Conservation (phyloP, 345 rosid genomes). For the Rhodomyrtus tomentosa region DNA sequence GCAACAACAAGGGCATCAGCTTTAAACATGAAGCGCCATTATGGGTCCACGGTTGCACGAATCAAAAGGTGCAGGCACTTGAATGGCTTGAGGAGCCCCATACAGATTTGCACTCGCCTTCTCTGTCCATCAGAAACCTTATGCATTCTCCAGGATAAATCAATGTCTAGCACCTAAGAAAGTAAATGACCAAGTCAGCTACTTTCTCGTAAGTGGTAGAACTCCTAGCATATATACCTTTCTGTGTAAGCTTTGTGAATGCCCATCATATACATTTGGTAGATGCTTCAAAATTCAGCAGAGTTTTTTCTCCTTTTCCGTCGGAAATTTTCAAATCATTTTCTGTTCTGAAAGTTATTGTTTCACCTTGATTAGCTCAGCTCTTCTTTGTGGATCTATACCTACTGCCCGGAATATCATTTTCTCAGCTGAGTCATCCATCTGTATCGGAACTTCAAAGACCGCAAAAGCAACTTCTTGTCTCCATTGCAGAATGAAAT, state of each 20-base stretch:
- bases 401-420: slow-evolving; percentile 87
- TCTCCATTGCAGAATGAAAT: slow-evolving; percentile 54
- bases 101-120: slow-evolving; percentile 93
- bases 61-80: slow-evolving; percentile 23
- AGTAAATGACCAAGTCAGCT: neutral
- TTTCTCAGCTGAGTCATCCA: slow-evolving; percentile 84
- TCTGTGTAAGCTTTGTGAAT: slow-evolving; percentile 16
- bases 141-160: slow-evolving; percentile 92
- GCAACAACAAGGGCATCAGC: too few species aligned
- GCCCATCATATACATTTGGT: slow-evolving; percentile 40
- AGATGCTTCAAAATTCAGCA: neutral
- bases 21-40: too few species aligned
- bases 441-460: slow-evolving; percentile 90
- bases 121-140: slow-evolving; percentile 96
- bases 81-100: slow-evolving; percentile 93
- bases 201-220: neutral
- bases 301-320: neutral
- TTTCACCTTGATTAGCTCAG: slow-evolving; percentile 70
- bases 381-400: slow-evolving; percentile 78
- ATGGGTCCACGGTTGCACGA: too few species aligned
- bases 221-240: neutral
- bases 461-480: slow-evolving; percentile 97
- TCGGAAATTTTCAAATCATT: neutral
- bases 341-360: neutral
- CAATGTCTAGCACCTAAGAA: slow-evolving; percentile 63